Base-by-base conservation (phyloP, 345 rosid species). In the Psidium guajava region DNA sequence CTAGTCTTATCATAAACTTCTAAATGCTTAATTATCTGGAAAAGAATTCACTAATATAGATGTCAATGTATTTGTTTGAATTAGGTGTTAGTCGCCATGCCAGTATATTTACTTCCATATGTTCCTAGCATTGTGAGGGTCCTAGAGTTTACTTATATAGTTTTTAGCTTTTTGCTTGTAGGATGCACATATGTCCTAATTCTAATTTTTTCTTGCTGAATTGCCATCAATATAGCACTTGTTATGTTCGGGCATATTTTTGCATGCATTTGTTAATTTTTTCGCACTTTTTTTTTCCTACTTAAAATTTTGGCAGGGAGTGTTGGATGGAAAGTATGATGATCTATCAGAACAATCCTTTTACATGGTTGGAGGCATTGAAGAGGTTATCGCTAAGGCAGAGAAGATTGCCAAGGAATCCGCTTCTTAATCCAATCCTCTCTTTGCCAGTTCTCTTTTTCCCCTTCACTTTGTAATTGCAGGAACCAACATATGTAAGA, bases 331-430 rank as follows among this genome's bases (percentile, higher is more conserved):
- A 27, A 94, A 92, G 88, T 95, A 91, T 36, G 98, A 95, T 83
- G 98, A 94, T 86, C 97, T 95, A 58, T 56, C 98, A 21, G 95
- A 95, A 73, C 98, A 95, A 86, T 93, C 98, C 10, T 95, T 95
- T 86, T 95, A 95, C 88, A 94, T 95, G 98, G 95, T 95, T 83
- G 98, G 96, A 73, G 98, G 98, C 81, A 94, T 95, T 24, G 97
- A 95, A 4, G 98, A 95, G 81, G 98, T 95, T 32, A 89, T 95
- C 83, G 96, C 98, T 40, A 95, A 95, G 91, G 98, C 95, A 4
- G 97, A 93, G 52, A 93, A 94, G 94, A 96, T 96, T 83, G 90
- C 98, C 81, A 93, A 87, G 93, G 98, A 96, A 82, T 83, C 90
- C 21, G 90, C 93, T 50, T 90, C 94, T 50, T 91, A 91, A 87